Percentiles rank a stretch among this genome's conserved stretches.
phyloP scores from a whole-genome alignment of 305 asterid species.

The Andrographis paniculata region DNA sequence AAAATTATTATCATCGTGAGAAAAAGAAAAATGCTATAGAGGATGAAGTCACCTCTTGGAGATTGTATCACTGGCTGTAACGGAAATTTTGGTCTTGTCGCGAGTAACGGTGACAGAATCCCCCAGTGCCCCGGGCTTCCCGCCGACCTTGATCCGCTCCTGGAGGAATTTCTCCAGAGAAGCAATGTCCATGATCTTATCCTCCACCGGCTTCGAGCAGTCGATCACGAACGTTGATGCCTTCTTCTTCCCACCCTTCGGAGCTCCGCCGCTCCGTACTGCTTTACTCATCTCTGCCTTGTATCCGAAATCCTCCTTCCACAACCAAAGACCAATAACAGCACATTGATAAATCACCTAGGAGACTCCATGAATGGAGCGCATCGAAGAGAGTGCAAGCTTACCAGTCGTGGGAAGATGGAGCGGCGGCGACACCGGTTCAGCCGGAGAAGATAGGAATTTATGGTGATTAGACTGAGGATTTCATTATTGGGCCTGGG shows the following conservation, averaged over 20 bases:
- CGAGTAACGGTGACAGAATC: constrained; percentile 68
- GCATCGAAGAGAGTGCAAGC: no score
- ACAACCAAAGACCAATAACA: no score
- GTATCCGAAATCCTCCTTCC: no score
- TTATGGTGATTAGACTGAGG: no score
- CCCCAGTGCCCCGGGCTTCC: constrained; percentile 82
- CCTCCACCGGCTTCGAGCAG: constrained; percentile 81
- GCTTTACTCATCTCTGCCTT: constrained; percentile 67
- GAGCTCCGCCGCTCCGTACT: constrained; percentile 42
- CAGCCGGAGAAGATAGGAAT: no score
- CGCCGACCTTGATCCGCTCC: constrained; percentile 83
- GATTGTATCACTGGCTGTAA: constrained; percentile 51
- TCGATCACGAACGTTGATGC: constrained; percentile 59
- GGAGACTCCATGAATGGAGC: no score
- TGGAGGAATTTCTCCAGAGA: constrained; percentile 76
- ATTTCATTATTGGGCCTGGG: no score
- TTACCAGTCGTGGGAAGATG: no score
- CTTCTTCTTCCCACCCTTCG: constrained; percentile 86
- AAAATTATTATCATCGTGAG: not conserved
- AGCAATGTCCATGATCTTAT: constrained; percentile 80
- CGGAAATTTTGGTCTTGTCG: constrained; percentile 68
- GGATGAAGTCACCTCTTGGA: constrained; percentile 49
- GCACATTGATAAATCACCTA: no score
- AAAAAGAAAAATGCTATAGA: not conserved
- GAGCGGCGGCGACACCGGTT: no score